Base-by-base conservation (phyloP, 371 early-diverging fungal species). In the Mucor lusitanicus region DNA sequence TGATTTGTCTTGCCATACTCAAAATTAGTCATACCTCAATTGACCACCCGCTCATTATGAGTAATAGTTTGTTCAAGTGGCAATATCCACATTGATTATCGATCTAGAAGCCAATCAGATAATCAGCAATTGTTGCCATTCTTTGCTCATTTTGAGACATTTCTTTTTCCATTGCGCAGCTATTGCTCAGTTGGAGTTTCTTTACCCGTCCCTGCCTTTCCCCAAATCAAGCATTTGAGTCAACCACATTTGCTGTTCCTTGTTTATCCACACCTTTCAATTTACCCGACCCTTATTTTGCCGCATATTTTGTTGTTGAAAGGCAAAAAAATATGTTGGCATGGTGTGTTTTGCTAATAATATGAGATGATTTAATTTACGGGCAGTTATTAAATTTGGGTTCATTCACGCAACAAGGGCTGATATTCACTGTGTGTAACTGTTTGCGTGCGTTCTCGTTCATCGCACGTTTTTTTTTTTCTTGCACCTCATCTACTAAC, bases 11-110 rank as follows among this genome's bases (percentile, higher is more conserved):
- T 9, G n/a, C 32, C 28, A 63, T 32, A 64, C 65, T 64, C 65
- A 64, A 64, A 30, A 64, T 64, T 64, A 64, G 65, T 64, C 65
- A 64, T 64, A 64, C 44, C 33, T 13, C 6, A 3, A 53, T 53
- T 61, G 3, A n/a, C 53, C 25, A 13, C 54, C 37, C 53, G 25
- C 19, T 27, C 15, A 35, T 25, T 53, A 63, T 63, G 33, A 63
- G 39, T 63, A 33, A 63, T 63, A 63, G 53, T 53, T 33, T 21
- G 50, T 50, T 21, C 50, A 35, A 35, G 33, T 61, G 27, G 44
- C 42, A 48, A 53, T 35, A 21, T 63, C 53, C 13, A 63, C 37
- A 53, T 53, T 63, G 63, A 63, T 63, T 53, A 63, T 63, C 63
- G 32, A 21, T 48, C 50, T 50, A 23, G 13, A 50, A 3, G 50